Conservation (phyloP, 768 basidiomycete species). For the Boletus sp. region DNA sequence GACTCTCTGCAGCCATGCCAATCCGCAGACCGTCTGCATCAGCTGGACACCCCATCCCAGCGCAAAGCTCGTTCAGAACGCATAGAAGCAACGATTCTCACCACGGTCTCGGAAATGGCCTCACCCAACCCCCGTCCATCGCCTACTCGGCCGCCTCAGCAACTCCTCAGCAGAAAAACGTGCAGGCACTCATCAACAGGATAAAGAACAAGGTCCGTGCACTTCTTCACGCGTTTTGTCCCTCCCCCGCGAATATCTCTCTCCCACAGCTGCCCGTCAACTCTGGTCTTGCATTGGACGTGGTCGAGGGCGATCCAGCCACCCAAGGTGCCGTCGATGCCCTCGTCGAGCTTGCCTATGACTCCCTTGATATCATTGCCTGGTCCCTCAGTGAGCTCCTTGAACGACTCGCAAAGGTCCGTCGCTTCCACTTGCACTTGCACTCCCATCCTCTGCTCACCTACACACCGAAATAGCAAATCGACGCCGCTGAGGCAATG, state of each 20-base stretch:
- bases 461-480: conserved; percentile 41
- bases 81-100: conserved; percentile 67
- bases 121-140: conserved; percentile 33
- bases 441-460: conserved; percentile 10
- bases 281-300: conserved; percentile 72
- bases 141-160: conserved; percentile 39
- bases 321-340: conserved; percentile 76
- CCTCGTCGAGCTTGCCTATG: conserved; percentile 73
- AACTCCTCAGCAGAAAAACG: conserved; percentile 78
- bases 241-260: not conserved
- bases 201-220: conserved; percentile 72
- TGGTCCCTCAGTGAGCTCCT: conserved; percentile 75
- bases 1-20: conserved; percentile 39
- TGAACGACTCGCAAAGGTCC: conserved; percentile 75
- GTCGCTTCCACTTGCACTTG: conserved; percentile 12
- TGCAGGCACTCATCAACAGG: conserved; percentile 75
- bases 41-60: conserved; percentile 37
- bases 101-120: conserved; percentile 37
- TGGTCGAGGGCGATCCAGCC: conserved; percentile 73
- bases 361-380: conserved; percentile 78
- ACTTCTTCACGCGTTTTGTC: not conserved
- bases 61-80: conserved; percentile 43
- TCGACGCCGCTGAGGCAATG: conserved; percentile 48
- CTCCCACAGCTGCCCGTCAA: conserved; percentile 72
- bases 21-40: conserved; percentile 64